Base-by-base conservation (phyloP, 2,329 filamentous ascomycete genomes). In the Nemania diffusa region DNA sequence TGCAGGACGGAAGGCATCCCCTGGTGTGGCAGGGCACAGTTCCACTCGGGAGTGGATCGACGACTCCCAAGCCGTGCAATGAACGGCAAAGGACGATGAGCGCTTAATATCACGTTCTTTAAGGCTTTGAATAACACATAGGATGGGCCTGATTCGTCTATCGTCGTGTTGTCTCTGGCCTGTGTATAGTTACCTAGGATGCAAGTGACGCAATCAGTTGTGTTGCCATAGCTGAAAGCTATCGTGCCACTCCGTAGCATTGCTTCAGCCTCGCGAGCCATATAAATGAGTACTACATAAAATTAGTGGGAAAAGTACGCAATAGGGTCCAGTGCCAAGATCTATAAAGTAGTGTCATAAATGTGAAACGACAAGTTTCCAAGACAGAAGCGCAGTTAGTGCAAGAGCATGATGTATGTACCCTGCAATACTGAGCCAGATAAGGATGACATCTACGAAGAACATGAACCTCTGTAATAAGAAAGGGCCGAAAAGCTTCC, bases 11-110 rank as follows among this genome's bases (percentile, higher is more conserved):
- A 51, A 64, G 48, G 26, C 50, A 27, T 55, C 32, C 46, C 32
- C 32, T 48, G 24, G 24, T 15, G 37, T 27, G 53, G n/a, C 48
- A 53, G 50, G 48, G 40, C 11, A 22, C 17, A 57, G 58, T 60
- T 61, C 64, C 67, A 66, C 64, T 59, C 50, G n/a, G 27, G 56
- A 32, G 63, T 67, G 61, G 69, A 65, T 65, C 62, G 58, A 32
- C 52, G 29, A 59, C 34, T 24, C 37, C 48, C 55, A 46, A 64
- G 69, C 62, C 63, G 63, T 57, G 46, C 13, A 40, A 26, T 53
- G 40, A 42, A 26, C 32, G 24, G 48, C 48, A 42, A 26, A 11
- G 34, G 22, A 57, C 6, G 46, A 40, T 50, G 42, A 37, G 17
- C 24, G 26, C 37, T 65, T 42, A 26, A 57, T 59, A 60, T 59